phyloP scores from a whole-genome alignment of 345 rosid genomes.

The Pelargonium nanum region DNA sequence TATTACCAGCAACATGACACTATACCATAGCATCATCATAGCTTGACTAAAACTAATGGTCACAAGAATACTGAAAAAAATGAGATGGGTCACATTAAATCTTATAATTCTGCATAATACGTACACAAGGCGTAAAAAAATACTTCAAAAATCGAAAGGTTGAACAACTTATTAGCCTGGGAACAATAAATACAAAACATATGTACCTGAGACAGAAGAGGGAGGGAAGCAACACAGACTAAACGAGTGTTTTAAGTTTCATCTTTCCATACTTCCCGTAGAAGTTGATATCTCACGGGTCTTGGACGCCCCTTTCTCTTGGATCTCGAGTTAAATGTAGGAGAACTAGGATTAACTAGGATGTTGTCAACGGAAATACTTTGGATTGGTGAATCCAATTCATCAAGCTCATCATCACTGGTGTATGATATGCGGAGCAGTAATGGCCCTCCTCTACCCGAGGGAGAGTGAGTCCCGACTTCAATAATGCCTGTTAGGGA shows the following conservation, averaged over 20 bases:
- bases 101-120: too few species aligned
- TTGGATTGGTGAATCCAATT: slow-evolving; percentile 58
- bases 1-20: too few species aligned
- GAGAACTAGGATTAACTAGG: slow-evolving; percentile 24
- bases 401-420: slow-evolving; percentile 84
- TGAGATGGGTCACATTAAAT: too few species aligned
- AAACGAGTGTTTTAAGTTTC: slow-evolving; percentile 21
- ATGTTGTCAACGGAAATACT: slow-evolving; percentile 37
- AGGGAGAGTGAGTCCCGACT: slow-evolving; percentile 26
- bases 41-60: too few species aligned
- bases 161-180: background rate
- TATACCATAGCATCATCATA: too few species aligned
- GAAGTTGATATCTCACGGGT: slow-evolving; percentile 58
- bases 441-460: slow-evolving; percentile 35
- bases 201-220: background rate
- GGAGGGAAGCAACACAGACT: background rate
- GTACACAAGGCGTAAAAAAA: too few species aligned
- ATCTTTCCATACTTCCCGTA: slow-evolving; percentile 62
- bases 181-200: background rate
- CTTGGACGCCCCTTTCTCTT: slow-evolving; percentile 38
- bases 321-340: slow-evolving; percentile 16
- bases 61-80: too few species aligned
- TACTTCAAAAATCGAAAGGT: too few species aligned
- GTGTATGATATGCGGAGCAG: slow-evolving; percentile 59
- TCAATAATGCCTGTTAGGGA: slow-evolving; percentile 39